A percentile compares a stretch with the other conserved stretches of the same genome.
Conservation (phyloP, 1,139 yeast species). For the Pneumocystis wakefieldiae region DNA sequence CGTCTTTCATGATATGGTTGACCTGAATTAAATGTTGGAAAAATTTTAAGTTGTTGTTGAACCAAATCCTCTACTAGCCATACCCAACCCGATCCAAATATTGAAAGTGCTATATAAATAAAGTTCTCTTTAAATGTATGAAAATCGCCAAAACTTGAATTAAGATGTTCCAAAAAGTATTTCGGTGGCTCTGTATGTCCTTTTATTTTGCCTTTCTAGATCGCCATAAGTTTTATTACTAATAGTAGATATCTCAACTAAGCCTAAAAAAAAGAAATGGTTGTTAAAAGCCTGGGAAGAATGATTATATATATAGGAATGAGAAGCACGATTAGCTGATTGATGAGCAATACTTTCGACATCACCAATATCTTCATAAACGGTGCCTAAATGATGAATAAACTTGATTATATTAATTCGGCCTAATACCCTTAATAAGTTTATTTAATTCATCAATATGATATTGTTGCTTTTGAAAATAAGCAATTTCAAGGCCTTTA, state of each 20-base stretch:
- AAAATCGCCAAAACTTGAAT: slow-evolving; percentile 24
- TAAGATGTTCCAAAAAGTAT: slow-evolving; percentile 18
- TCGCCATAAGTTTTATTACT: not conserved
- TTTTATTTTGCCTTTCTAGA: not conserved
- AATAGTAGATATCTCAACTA: not conserved
- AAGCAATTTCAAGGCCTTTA: not conserved
- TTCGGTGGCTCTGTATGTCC: slow-evolving; percentile 10
- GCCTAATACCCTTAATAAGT: slow-evolving; percentile 14
- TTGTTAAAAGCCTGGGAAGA: slow-evolving; percentile 91
- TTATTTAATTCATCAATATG: slow-evolving; percentile 3
- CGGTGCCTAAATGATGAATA: slow-evolving; percentile 46
- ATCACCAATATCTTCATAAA: slow-evolving; percentile 48
- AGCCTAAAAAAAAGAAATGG: slow-evolving; percentile 68
- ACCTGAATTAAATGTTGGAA: slow-evolving; percentile 67
- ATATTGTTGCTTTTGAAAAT: not conserved
- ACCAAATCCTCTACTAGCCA: slow-evolving; percentile 57
- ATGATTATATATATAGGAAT: slow-evolving; percentile 60
- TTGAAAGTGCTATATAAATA: slow-evolving; percentile 40
- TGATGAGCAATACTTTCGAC: slow-evolving; percentile 44
- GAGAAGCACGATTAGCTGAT: slow-evolving; percentile 55
- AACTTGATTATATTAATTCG: not conserved
- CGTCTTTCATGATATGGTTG: slow-evolving; percentile 74
- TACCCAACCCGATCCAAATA: slow-evolving; percentile 73
- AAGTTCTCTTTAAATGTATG: slow-evolving; percentile 42
- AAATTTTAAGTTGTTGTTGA: slow-evolving; percentile 47